Evolutionary conservation across 257 asterid genomes (phyloP), one percentile per base, ranked within the genome.

Genomic region (Jasminum sambac): DNA sequence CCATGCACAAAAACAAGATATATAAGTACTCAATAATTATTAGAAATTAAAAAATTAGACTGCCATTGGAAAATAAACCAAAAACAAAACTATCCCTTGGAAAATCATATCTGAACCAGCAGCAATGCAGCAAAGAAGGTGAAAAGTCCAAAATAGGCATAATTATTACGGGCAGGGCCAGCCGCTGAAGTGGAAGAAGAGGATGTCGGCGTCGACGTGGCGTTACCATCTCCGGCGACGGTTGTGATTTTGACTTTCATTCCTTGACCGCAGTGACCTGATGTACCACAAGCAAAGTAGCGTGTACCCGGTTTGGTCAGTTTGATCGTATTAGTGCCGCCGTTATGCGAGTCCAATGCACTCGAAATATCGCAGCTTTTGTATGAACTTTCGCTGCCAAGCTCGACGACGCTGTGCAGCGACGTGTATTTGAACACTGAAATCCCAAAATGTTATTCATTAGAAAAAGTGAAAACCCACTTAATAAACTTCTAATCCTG

Each of bases 171-270:
- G 9, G 73, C 19, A 0, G 69, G 62, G 30, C 76, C 48, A 23
- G 81, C 16, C 39, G 87, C 25, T 6, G 63, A 6, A 41, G 69
- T 34, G 78, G 6, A 23, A 85, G 68, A 2, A 64, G 65, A 67
- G 5, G 74, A 37, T 0, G 71, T 37, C 0, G 71, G 43, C 10
- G 86, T 58, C 9, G 77, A 21, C 3, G 81, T 34, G 59, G 84
- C 5, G 44, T 86, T 3, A 17, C 79, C 83, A 42, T 72, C 81
- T 2, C 87, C 86, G 0, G 82, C 85, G 7, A 60, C 91, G 1
- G 84, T 83, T 8, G 85, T 80, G 81, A 91, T 83, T 85, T 89
- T 89, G 17, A 91, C 87, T 89, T 89, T 91, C 97, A 91, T 91
- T 11, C 97, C 97, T 23, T 79, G 84, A 11, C 69, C 77, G 60